Evolutionary conservation across 2,329 filamentous ascomycete species (phyloP), one percentile per base, ranked within the genome.

Genomic region (Aquanectria penicillioides): DNA sequence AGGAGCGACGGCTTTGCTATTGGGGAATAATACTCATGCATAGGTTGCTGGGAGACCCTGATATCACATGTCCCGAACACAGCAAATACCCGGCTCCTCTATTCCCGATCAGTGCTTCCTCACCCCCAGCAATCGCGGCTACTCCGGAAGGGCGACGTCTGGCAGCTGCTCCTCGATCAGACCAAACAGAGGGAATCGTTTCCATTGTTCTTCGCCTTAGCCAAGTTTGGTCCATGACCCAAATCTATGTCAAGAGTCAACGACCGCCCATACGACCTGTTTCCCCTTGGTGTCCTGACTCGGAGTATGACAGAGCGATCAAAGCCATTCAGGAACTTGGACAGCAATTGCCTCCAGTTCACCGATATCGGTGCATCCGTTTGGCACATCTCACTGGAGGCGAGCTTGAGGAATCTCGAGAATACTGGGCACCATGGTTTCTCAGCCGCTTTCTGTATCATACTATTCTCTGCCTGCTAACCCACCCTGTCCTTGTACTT

Each of bases 401-500:
- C 15, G 26, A 40, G 8, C 48, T 51, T 33, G 48, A 51, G n/a
- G 48, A 41, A 22, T 17, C 34, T 8, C n/a, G 48, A 12, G 48
- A 51, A 23, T 51, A 51, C 13, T 51, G 48, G 36, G 48, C 33
- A 7, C 25, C 48, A 4, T 51, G 48, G 48, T 41, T 51, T 17
- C 48, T 51, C 18, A 51, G 48, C 17, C 48, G 48, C 17, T 41
- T 51, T 29, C 10, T 51, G 2, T 51, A 51, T 26, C 48, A 51
- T 36, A 51, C 48, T 5, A 40, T 36, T 5, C 11, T 51, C 8
- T 51, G 48, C 36, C 22, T 51, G 4, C 23, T 51, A 13, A 40
- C 40, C 36, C 48, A 51, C 11, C 48, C 48, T 22, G 40, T 51
- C 6, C 48, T 51, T 12, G 25, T 51, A 6, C 40, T 51, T 34